Conservation (phyloP, 75 land plant species). For the Picea glauca region DNA sequence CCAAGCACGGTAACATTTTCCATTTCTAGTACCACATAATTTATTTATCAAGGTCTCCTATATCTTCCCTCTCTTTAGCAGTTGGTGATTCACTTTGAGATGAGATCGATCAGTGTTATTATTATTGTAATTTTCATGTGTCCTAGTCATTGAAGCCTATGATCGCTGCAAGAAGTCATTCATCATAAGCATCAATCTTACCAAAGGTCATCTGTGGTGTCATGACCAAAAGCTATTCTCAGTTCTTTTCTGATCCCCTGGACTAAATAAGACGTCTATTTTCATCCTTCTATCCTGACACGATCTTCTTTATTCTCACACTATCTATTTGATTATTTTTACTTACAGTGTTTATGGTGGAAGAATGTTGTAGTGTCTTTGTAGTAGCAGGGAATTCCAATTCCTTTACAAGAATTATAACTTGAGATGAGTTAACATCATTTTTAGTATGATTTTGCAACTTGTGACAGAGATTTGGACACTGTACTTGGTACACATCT, state of each 20-base stretch:
- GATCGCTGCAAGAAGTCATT: constrained; percentile 73
- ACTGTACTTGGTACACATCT: no score
- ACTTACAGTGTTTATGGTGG: constrained; percentile 3
- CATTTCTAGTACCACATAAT: constrained; percentile 66
- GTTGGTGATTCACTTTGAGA: constrained; percentile 25
- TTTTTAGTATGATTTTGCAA: neutral
- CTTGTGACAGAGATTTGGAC: neutral
- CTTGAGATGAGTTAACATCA: neutral
- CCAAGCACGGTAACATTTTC: constrained; percentile 65
- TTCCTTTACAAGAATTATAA: neutral
- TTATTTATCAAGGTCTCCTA: constrained; percentile 82
- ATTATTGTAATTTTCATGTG: constrained; percentile 20
- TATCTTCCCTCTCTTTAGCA: constrained; percentile 52
- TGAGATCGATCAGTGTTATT: constrained; percentile 8
- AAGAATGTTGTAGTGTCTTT: neutral
- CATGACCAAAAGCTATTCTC: constrained; percentile 56
- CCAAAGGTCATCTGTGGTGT: constrained; percentile 32
- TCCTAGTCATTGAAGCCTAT: constrained; percentile 48
- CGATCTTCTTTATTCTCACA: constrained; percentile 76
- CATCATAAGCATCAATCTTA: constrained; percentile 52
- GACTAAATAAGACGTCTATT: constrained; percentile 41
- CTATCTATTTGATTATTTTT: constrained; percentile 32
- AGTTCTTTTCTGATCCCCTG: constrained; percentile 65
- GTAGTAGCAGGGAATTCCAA: neutral
- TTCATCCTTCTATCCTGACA: constrained; percentile 51